These are phyloP conservation scores for Polytolypa hystricis DNA, from an alignment of 2,329 filamentous ascomycete genomes.

Conservation along the genomic window DNA sequence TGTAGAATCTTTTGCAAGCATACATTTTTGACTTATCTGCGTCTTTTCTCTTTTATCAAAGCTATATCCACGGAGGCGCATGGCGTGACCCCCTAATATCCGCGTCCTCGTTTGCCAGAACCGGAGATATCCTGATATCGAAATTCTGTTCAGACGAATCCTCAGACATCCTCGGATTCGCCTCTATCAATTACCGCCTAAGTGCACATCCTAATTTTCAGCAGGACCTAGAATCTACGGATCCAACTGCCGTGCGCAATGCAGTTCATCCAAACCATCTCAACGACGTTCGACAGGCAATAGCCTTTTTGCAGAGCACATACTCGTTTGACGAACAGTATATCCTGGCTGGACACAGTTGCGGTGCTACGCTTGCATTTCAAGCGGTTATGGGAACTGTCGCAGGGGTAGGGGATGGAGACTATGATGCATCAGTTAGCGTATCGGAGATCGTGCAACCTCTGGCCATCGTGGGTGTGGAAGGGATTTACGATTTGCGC, in stretches of 20 bases:
- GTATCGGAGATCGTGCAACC: constrained; percentile 18
- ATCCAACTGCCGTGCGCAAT: constrained; percentile 20
- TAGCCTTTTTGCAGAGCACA: constrained; percentile 30
- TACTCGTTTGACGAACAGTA: constrained; percentile 31
- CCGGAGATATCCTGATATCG: constrained; percentile 23
- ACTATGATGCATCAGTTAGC: constrained; percentile 6
- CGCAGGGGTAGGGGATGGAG: constrained; percentile 6
- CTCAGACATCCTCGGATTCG: constrained; percentile 27
- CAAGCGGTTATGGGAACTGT: constrained; percentile 30
- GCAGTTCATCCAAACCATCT: constrained; percentile 37
- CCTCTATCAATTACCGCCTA: constrained; percentile 38
- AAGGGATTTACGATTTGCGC: constrained; percentile 35
- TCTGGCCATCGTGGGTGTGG: constrained; percentile 30
- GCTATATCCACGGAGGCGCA: constrained; percentile 40
- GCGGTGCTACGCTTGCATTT: constrained; percentile 37
- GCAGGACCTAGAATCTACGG: constrained; percentile 22
- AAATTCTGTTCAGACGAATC: constrained; percentile 4
- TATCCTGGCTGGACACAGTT: constrained; percentile 36
- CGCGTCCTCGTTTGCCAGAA: constrained; percentile 24
- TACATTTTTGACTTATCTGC: no score
- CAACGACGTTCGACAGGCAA: constrained; percentile 29
- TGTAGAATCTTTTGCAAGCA: background rate
- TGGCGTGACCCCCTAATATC: constrained; percentile 37
- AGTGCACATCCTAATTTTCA: constrained; percentile 31
- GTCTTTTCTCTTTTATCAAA: constrained; percentile 11